Evolutionary conservation across 805 yeast species (phyloP).

Genomic region (Metschnikowia bowlesiae): DNA sequence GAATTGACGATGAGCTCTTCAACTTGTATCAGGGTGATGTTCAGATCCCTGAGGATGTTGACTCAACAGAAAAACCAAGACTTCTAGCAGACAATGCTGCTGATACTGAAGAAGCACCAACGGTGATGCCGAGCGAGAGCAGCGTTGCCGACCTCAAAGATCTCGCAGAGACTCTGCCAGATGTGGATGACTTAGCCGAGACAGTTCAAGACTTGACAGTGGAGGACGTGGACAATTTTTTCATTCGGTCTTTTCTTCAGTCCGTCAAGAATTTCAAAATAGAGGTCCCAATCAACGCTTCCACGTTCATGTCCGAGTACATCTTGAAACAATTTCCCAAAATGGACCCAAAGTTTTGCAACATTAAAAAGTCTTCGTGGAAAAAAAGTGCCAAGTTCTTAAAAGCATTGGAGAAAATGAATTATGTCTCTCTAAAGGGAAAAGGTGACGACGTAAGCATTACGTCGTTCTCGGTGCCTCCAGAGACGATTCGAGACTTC

Average conservation of each 20-base stretch:
- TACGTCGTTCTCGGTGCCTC: constrained; percentile 12
- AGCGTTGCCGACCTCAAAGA: neutral
- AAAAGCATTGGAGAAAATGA: constrained; percentile 79
- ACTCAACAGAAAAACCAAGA: constrained; percentile 5
- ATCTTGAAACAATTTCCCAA: constrained; percentile 71
- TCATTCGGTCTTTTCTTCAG: constrained; percentile 65
- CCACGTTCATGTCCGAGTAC: constrained; percentile 69
- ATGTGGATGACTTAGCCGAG: constrained; percentile 26
- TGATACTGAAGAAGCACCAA: neutral
- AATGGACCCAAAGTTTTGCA: constrained; percentile 49
- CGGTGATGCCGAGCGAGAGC: neutral
- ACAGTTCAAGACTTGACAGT: constrained; percentile 39
- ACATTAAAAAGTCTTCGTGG: constrained; percentile 80
- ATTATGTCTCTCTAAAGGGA: constrained; percentile 68
- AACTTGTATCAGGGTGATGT: constrained; percentile 46
- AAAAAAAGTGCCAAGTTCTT: constrained; percentile 81
- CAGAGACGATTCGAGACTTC: constrained; percentile 50
- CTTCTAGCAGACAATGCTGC: neutral
- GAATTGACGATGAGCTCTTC: constrained; percentile 60
- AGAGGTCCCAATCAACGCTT: constrained; percentile 64
- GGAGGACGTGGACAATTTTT: constrained; percentile 72
- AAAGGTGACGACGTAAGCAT: constrained; percentile 77
- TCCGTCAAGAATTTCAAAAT: constrained; percentile 56
- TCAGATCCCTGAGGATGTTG: constrained; percentile 24
- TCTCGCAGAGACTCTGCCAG: neutral